Conservation (phyloP, 345 rosid genomes). For the Moricandia arvensis region DNA sequence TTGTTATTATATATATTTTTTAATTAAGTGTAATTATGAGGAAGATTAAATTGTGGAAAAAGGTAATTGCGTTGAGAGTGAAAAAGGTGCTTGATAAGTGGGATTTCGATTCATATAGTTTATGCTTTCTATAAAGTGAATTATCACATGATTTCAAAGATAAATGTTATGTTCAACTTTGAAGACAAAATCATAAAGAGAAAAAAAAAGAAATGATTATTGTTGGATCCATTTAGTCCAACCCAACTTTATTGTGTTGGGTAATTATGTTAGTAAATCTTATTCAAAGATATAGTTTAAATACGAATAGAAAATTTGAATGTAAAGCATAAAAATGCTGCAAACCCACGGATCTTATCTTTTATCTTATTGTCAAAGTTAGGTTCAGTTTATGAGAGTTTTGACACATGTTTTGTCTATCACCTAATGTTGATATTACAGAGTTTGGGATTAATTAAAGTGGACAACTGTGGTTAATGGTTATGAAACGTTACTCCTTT, state of each 20-base stretch:
- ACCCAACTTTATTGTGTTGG: neutral
- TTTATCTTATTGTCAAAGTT: neutral
- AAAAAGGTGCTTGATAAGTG: constrained; percentile 31
- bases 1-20: neutral
- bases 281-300: neutral
- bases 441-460: constrained; percentile 11
- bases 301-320: neutral
- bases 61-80: constrained; percentile 10
- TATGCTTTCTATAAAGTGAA: constrained; percentile 38
- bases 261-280: neutral
- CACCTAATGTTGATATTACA: constrained; percentile 13
- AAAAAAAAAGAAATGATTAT: neutral
- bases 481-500: neutral
- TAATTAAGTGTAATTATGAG: constrained; percentile 9
- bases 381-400: neutral
- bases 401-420: constrained; percentile 6
- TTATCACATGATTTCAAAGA: constrained; percentile 24
- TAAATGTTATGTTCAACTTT: neutral
- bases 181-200: neutral
- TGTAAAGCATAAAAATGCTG: constrained; percentile 2
- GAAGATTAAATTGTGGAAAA: constrained; percentile 2
- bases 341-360: neutral
- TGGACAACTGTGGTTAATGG: neutral
- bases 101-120: constrained; percentile 42
- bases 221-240: constrained; percentile 9